A percentile compares a stretch with the other conserved stretches of the same genome.
Conservation (phyloP, 73 alveolate genomes). For the Paramecium octaurelia region DNA sequence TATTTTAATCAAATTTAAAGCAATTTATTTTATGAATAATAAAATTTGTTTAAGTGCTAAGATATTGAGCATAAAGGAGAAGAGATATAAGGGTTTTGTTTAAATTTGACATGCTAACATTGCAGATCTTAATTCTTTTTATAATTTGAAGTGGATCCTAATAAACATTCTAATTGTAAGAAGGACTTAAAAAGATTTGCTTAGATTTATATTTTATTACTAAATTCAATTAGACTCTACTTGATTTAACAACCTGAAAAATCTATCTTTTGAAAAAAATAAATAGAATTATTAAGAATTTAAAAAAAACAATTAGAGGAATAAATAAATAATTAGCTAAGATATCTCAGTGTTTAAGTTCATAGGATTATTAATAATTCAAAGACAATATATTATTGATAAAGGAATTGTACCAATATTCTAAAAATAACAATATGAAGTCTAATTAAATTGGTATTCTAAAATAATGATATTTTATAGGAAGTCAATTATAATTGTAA, state of each 20-base stretch:
- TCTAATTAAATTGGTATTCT: neutral
- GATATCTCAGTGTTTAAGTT: too few species aligned
- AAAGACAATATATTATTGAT: neutral
- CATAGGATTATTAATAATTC: neutral
- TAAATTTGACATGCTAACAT: neutral
- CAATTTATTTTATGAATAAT: too few species aligned
- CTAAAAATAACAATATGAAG: too few species aligned
- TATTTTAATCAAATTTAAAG: too few species aligned
- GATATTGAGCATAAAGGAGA: neutral
- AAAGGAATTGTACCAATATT: neutral
- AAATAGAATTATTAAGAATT: too few species aligned
- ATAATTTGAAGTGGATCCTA: neutral
- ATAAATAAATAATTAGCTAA: too few species aligned
- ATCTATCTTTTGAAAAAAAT: neutral
- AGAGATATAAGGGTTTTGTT: neutral
- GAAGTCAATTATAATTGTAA: neutral
- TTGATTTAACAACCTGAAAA: neutral
- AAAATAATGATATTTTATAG: neutral
- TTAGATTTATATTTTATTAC: neutral
- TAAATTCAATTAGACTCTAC: neutral
- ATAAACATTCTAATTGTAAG: neutral
- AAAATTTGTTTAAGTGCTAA: too few species aligned
- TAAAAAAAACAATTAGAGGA: too few species aligned
- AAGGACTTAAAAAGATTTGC: neutral
- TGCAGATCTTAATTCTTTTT: neutral